Evolutionary conservation across 306 rosid genomes (phyloP), one percentile per base, ranked within the genome.

Genomic region (Corylus heterophylla): DNA sequence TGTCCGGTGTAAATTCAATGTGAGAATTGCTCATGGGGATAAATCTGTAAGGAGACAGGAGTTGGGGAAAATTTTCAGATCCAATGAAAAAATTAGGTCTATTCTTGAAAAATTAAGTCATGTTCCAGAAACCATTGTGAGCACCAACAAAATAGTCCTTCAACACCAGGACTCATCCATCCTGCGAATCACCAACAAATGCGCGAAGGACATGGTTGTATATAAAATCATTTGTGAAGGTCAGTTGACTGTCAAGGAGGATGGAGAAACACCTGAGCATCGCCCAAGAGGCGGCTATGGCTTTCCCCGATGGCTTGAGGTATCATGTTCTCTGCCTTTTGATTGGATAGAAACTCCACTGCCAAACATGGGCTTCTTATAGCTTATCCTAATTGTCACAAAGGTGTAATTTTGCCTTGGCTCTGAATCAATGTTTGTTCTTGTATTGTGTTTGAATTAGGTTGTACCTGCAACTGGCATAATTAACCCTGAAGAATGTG

Each of bases 291-390:
- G 89, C 49, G 97, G 93, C 71, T 87, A 86, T 22, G 99, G 97
- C 73, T 87, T 96, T 85, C 98, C 99, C 66, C 84, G 97, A 88
- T 96, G 98, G 98, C 97, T 96, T 67, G 98, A 96, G 99, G 99
- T 96, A 91, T 29, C 44, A 4, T 78, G 55, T 64, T 67, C 27
- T 69, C 27, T 69, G 71, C 55, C 56, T 35, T 80, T 75, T 17
- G 72, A 18, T 42, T 18, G 8, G 27, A 68, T 68, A 42, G 42
- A 62, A 11, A 29, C 29, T 62, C 8, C n/a, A 62, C 17, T 62
- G 44, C 44, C 13, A 3, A 59, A 59, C 8, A 8, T 8, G 4
- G n/a, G 27, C n/a, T n/a, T 17, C 61, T 7, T 8, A 58, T 22
- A 22, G 68, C 68, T 12, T 42, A 42, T 16, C 22, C 37, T 64